A percentile compares a stretch with the other conserved stretches of the same genome.
Conservation (phyloP, 2,329 filamentous ascomycete genomes). For the Pyrenochaeta sp. region DNA sequence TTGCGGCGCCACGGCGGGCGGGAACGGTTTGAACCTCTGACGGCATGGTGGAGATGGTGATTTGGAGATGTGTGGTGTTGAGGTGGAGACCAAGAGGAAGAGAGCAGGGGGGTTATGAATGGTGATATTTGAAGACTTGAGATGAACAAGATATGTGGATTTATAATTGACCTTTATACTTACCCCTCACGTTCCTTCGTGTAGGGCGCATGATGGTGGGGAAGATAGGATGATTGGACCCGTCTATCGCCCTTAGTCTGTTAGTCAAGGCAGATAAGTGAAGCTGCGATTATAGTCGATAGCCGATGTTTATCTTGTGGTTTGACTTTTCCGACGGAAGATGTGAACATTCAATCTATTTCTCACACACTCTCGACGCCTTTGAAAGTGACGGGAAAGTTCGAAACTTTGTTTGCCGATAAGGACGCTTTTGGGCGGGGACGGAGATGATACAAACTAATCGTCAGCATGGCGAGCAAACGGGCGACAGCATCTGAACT, state of each 20-base stretch:
- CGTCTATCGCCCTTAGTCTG: neutral
- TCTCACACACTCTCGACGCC: too few species aligned
- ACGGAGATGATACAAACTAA: too few species aligned
- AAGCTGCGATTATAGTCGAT: constrained; percentile 2
- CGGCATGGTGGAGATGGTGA: constrained; percentile 13
- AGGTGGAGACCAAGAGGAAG: neutral
- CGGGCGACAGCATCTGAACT: too few species aligned
- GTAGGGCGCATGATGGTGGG: constrained; percentile 15
- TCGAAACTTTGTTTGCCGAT: too few species aligned
- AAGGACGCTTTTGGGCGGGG: too few species aligned
- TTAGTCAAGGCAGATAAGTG: constrained; percentile 13
- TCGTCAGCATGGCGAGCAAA: too few species aligned
- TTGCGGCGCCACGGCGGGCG: constrained; percentile 55
- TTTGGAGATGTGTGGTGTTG: neutral
- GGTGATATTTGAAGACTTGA: neutral
- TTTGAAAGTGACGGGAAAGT: too few species aligned
- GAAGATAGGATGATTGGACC: constrained; percentile 19
- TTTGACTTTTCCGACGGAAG: neutral
- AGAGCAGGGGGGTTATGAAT: neutral
- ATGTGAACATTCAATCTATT: neutral
- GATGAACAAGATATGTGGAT: neutral
- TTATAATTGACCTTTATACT: constrained; percentile 1
- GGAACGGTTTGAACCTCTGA: constrained; percentile 45
- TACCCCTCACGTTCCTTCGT: constrained; percentile 15
- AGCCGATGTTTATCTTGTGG: neutral